Base-by-base conservation (phyloP, 1,284 basidiomycete species). In the Cerioporus squamosus region DNA sequence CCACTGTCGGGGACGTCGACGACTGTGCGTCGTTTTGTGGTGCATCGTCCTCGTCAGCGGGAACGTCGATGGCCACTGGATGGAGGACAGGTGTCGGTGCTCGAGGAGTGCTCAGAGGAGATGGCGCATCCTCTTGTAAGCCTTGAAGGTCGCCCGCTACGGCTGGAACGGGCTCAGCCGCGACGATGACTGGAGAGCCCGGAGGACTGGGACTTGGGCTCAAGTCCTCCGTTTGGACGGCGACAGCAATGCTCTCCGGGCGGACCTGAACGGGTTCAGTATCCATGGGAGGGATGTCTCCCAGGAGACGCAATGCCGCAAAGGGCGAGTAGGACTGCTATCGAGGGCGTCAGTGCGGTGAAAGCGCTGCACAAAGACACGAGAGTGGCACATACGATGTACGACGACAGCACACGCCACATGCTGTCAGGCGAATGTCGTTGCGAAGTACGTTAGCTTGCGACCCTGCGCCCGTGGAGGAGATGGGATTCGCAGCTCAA, bases 251-350 rank as follows among this genome's bases (percentile, higher is more conserved):
- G n/a, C 46, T 20, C 18, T 17, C 31, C 17, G 2, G 46, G 8
- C 18, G 15, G 10, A 20, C 31, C n/a, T 18, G 46, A n/a, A 47
- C 29, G 31, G 31, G 31, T 5, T 36, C 29, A 6, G 3, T 12
- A 12, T 14, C 46, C n/a, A 47, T 29, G 15, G 20, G 26, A 36
- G 29, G 46, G 9, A 33, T 18, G 29, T 47, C 46, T 47, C 31
- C 46, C 5, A 36, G 12, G 33, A 36, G 33, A 36, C 3, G 15
- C 2, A 18, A 12, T 20, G 31, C 31, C 46, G 29, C 17, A 24
- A 47, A 47, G 8, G 46, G 29, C n/a, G 46, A 47, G 46, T 33
- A 47, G 9, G 46, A 47, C 29, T 47, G 46, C 46, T 47, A 36
- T n/a, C n/a, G 8, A 47, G 29, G 7, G 17, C 2, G 14, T 2